Conservation (phyloP, 306 rosid species). For the Dryas octopetala region DNA sequence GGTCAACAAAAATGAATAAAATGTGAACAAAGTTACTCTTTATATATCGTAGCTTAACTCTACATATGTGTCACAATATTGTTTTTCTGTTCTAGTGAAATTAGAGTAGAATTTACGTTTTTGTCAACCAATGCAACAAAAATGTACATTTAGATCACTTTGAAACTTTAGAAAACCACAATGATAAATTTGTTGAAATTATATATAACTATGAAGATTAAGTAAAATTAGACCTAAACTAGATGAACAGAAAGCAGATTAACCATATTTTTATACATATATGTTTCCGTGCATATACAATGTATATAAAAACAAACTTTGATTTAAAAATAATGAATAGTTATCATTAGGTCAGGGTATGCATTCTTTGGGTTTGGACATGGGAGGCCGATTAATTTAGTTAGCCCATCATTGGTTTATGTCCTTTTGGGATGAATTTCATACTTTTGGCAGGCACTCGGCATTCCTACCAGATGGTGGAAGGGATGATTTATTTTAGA, state of each 20-base stretch:
- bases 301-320: conserved; percentile 15
- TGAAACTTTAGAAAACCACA: no score
- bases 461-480: conserved; percentile 37
- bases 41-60: no score
- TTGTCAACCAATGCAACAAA: no score
- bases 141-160: no score
- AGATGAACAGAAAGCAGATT: not conserved
- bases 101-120: no score
- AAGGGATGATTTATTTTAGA: conserved; percentile 21
- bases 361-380: conserved; percentile 37
- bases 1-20: no score
- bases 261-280: not conserved
- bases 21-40: no score
- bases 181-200: no score
- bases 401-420: conserved; percentile 53
- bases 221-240: no score
- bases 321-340: conserved; percentile 10
- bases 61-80: no score
- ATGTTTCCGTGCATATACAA: not conserved
- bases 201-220: no score
- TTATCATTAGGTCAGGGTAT: conserved; percentile 39
- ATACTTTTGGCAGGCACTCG: conserved; percentile 8
- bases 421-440: conserved; percentile 39
- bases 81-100: no score
- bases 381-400: conserved; percentile 54